Base-by-base conservation (phyloP, 192 early-diverging fungal species). In the Coemansia javaensis region DNA sequence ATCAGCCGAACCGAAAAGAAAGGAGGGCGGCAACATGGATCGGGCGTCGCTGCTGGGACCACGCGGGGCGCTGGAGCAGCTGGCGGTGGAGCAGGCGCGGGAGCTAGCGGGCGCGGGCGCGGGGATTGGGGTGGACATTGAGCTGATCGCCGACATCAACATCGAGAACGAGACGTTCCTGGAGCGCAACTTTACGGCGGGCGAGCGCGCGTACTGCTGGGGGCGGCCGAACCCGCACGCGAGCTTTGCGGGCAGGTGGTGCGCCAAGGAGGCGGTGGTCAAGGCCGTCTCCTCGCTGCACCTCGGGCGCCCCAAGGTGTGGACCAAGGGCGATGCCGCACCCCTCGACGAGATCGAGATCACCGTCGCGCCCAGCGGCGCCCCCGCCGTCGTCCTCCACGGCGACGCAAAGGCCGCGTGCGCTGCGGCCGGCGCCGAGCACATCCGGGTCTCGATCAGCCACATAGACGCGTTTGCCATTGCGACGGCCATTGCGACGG, bases 221-320 rank as follows among this genome's bases (percentile, higher is more conserved):
- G 43, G 55, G 23, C 75, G 79, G 1, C 80, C 90, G 11, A 82
- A 85, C 56, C 82, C 87, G 13, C 82, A 83, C 51, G 77, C 90
- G 0, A 90, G 88, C 68, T 92, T 89, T 69, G 86, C 94, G 25
- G 94, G 94, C 41, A 82, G 87, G 23, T 97, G 94, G 94, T 87
- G 87, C 7, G 94, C 94, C 44, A 97, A 97, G 80, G 94, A 97
- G 57, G 90, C 94, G 1, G 89, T 91, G 13, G 79, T 97, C 59
- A 97, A 97, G 81, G 92, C 94, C 12, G 83, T 97, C 18, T 85
- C 83, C 32, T 87, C 83, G 7, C 79, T 77, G 0, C 46, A 72
- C 17, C 37, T 52, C 15, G 44, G 59, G 13, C 63, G 63, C 18
- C 66, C 67, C 28, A 78, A 78, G 36, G 88, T 93, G 14, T 87